Evolutionary conservation across 192 early-diverging fungal genomes (phyloP).

Genomic region (Dimargaris cristalligena): DNA sequence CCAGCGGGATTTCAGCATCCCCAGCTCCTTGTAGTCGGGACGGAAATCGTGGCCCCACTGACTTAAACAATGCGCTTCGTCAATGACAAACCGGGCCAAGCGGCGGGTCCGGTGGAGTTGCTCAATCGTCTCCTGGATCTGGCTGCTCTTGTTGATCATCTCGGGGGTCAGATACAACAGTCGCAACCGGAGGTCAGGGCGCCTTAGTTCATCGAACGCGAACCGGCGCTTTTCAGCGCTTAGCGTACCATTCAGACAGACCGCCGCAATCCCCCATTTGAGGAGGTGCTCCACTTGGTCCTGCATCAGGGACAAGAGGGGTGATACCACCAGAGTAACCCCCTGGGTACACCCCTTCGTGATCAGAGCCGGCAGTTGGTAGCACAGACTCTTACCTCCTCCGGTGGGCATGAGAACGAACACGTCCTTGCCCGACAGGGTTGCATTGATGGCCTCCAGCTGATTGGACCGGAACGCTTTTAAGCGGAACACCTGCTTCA

Average conservation of each 20-base stretch:
- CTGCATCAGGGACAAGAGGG: constrained; percentile 86
- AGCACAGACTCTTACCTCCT: constrained; percentile 91
- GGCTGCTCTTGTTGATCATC: constrained; percentile 47
- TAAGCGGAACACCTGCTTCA: constrained; percentile 52
- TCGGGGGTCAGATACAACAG: constrained; percentile 85
- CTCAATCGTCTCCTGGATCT: constrained; percentile 36
- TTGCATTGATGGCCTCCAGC: constrained; percentile 74
- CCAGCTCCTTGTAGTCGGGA: constrained; percentile 71
- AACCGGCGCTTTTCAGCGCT: constrained; percentile 27
- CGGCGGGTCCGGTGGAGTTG: constrained; percentile 36
- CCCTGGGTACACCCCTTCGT: constrained; percentile 42
- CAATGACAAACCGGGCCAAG: constrained; percentile 81
- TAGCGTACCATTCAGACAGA: constrained; percentile 45
- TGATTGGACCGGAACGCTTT: constrained; percentile 70
- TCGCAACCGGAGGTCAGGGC: constrained; percentile 27
- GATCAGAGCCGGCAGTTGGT: constrained; percentile 76
- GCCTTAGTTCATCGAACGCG: constrained; percentile 38
- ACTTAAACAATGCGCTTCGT: constrained; percentile 92
- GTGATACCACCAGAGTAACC: constrained; percentile 81
- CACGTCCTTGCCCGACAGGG: constrained; percentile 61
- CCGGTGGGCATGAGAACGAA: constrained; percentile 99
- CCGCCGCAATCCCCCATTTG: constrained; percentile 37
- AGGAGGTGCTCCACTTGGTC: constrained; percentile 78
- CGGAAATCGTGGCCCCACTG: constrained; percentile 99
- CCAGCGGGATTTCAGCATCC: constrained; percentile 43